Evolutionary conservation across 257 asterid genomes (phyloP).

Genomic region (Leptodermis oblonga): DNA sequence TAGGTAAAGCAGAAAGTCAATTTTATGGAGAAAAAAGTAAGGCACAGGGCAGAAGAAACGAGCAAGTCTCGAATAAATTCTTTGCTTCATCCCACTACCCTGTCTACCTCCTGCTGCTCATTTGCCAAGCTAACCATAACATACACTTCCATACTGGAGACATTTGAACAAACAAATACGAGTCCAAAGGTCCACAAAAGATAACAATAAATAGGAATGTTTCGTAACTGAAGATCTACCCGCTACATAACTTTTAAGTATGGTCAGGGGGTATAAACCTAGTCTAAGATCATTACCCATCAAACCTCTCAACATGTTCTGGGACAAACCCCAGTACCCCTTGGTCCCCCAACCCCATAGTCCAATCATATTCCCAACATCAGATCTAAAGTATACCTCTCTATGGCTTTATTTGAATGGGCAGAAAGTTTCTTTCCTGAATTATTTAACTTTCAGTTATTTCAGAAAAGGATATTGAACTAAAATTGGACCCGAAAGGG

Average conservation of each 20-base stretch:
- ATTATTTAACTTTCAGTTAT: not conserved
- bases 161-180: not conserved
- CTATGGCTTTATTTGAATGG: not conserved
- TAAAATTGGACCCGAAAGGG: not conserved
- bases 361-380: not conserved
- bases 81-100: not conserved
- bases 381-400: not conserved
- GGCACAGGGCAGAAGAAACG: not conserved
- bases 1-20: not conserved
- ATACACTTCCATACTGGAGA: not conserved
- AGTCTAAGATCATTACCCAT: not conserved
- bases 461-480: not conserved
- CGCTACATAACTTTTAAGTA: too few species aligned
- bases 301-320: not conserved
- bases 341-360: not conserved
- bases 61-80: not conserved
- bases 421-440: not conserved
- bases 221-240: not conserved
- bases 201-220: too few species aligned
- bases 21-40: not conserved
- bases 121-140: not conserved
- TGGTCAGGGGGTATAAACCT: not conserved
- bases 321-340: not conserved
- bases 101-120: not conserved
- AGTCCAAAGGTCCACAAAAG: not conserved